phyloP scores from a whole-genome alignment of 1,284 basidiomycete species.

The Apiotrichum domesticum region DNA sequence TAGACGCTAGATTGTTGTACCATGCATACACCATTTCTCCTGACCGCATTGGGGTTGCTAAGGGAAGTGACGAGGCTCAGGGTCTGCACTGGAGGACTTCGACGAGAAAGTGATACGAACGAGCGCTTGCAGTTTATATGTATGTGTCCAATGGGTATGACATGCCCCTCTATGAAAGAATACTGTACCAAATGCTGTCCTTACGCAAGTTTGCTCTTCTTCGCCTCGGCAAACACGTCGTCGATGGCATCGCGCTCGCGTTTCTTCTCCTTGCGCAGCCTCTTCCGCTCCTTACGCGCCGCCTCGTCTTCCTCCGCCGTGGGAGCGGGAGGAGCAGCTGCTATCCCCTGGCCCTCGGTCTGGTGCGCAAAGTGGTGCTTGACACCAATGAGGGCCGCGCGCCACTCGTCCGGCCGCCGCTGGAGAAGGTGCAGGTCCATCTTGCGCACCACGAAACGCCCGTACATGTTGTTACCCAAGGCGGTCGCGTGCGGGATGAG shows the following conservation, averaged over 20 bases:
- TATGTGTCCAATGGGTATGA: neutral
- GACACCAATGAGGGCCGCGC: slow-evolving; percentile 51
- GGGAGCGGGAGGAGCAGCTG: neutral
- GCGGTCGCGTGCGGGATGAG: slow-evolving; percentile 63
- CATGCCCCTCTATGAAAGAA: neutral
- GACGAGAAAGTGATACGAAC: too few species aligned
- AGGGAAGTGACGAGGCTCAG: too few species aligned
- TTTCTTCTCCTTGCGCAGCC: slow-evolving; percentile 4
- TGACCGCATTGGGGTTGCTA: too few species aligned
- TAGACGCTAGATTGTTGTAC: slow-evolving; percentile 9
- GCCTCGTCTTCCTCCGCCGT: slow-evolving; percentile 3
- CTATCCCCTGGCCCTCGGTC: slow-evolving; percentile 15
- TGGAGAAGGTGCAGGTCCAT: slow-evolving; percentile 72
- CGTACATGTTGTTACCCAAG: slow-evolving; percentile 70
- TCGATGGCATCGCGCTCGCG: slow-evolving; percentile 30
- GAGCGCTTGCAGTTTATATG: neutral
- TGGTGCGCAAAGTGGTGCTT: slow-evolving; percentile 46
- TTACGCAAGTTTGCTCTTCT: slow-evolving; percentile 11
- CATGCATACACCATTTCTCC: slow-evolving; percentile 15
- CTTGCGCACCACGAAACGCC: slow-evolving; percentile 75
- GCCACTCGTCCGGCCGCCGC: slow-evolving; percentile 76
- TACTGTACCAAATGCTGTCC: neutral
- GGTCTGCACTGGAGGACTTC: too few species aligned
- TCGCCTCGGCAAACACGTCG: slow-evolving; percentile 26
- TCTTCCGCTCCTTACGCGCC: slow-evolving; percentile 2